phyloP scores from a whole-genome alignment of 2,329 filamentous ascomycete species.

The Metarhizium guizhouense region DNA sequence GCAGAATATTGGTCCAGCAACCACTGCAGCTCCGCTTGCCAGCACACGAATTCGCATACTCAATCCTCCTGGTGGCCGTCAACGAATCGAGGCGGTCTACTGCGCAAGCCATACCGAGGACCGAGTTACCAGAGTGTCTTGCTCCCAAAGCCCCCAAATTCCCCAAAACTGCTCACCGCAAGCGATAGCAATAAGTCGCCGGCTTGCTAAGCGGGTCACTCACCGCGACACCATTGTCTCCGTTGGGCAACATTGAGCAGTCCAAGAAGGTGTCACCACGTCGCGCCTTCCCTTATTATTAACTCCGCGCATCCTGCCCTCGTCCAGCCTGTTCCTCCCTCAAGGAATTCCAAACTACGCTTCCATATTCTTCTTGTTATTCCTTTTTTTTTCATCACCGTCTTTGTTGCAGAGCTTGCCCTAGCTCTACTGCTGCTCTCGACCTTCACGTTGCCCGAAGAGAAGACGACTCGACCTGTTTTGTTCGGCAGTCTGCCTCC shows the following conservation, averaged over 20 bases:
- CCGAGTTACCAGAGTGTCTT: not conserved
- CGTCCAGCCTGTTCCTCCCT: not conserved
- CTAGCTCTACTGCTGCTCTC: not conserved
- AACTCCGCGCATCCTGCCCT: not conserved
- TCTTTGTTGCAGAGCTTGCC: not conserved
- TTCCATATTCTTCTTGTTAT: not conserved
- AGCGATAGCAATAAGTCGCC: not conserved
- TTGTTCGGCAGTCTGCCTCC: not conserved
- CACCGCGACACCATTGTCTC: not conserved
- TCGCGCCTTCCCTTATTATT: slow-evolving; percentile 1
- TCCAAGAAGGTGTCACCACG: not conserved
- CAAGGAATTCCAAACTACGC: not conserved
- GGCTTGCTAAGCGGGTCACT: not conserved
- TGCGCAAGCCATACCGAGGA: not conserved
- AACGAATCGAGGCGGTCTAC: not conserved
- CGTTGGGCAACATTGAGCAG: not conserved
- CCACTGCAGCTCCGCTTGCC: not conserved
- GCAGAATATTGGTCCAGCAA: not conserved
- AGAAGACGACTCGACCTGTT: not conserved
- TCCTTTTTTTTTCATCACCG: not conserved
- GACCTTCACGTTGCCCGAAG: not conserved
- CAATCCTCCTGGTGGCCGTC: not conserved
- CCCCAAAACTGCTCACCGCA: not conserved
- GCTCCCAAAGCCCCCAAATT: not conserved
- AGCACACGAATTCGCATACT: not conserved